phyloP scores from a whole-genome alignment of 768 basidiomycete genomes.

The Candolleomyces aberdarensis region DNA sequence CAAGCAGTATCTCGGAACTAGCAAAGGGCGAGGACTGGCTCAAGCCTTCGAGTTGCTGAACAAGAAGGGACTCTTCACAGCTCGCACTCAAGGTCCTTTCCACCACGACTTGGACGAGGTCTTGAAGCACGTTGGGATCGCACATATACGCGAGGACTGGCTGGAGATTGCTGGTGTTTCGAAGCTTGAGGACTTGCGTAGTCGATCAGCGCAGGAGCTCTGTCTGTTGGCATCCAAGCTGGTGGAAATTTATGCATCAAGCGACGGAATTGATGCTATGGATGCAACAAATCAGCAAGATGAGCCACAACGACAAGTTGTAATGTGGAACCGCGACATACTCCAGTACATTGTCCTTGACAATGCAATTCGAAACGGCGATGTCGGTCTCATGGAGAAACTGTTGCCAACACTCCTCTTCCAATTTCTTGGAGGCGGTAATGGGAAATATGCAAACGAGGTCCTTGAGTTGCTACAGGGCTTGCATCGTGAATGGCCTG shows the following conservation, averaged over 20 bases:
- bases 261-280: not conserved
- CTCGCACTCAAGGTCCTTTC: slow-evolving; percentile 27
- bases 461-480: slow-evolving; percentile 31
- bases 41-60: slow-evolving; percentile 29
- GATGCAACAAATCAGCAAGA: slow-evolving; percentile 19
- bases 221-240: not conserved
- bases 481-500: slow-evolving; percentile 26
- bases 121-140: slow-evolving; percentile 32
- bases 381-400: slow-evolving; percentile 33
- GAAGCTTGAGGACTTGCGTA: slow-evolving; percentile 22
- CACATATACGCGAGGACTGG: slow-evolving; percentile 35
- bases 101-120: slow-evolving; percentile 34
- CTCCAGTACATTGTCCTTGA: slow-evolving; percentile 34
- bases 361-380: slow-evolving; percentile 32
- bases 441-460: slow-evolving; percentile 30
- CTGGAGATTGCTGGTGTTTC: slow-evolving; percentile 18
- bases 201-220: not conserved
- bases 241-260: not conserved
- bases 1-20: slow-evolving; percentile 37
- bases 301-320: slow-evolving; percentile 20
- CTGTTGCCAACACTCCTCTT: slow-evolving; percentile 28
- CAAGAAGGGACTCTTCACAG: slow-evolving; percentile 24
- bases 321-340: slow-evolving; percentile 34
- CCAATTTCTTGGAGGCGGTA: slow-evolving; percentile 30
- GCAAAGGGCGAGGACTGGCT: slow-evolving; percentile 20